Base-by-base conservation (phyloP, 78 protist species). In the Pelomyxa schiedti region DNA sequence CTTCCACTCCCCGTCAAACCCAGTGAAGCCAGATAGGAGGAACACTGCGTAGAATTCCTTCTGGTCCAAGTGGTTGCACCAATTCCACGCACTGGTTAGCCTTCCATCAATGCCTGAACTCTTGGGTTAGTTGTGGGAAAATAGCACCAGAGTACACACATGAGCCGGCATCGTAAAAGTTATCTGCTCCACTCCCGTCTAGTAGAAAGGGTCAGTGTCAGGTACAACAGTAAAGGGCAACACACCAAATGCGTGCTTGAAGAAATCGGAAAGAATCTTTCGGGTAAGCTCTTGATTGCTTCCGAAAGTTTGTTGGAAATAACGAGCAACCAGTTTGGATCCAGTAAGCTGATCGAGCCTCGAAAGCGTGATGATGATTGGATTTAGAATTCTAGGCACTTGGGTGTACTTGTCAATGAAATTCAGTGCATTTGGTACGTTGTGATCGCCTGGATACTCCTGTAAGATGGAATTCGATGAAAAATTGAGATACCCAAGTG, bases 381-480 rank as follows among this genome's bases (percentile, higher is more conserved):
- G 97, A 22, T 42, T 37, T 30, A 93, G 79, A 9, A 93, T 90
- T 8, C 91, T 38, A 29, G 85, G 43, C 1, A 83, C 78, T 73
- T 83, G 95, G 9, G 93, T 85, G 88, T 93, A 92, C 79, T 96
- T 96, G 77, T 94, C 97, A 74, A 96, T 96, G 86, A 96, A 94
- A 26, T 84, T 47, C 69, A 96, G 85, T 5, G 97, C 95, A 52
- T 94, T 94, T 38, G 99, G 99, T 47, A 96, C 99, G 41, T 94
- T 89, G 63, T 83, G 74, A 66, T 96, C 99, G 38, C 99, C 97
- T n/a, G n/a, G n/a, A n/a, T n/a, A n/a, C n/a, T n/a, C n/a, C n/a
- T n/a, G n/a, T n/a, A n/a, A n/a, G n/a, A n/a, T n/a, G n/a, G n/a
- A n/a, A n/a, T n/a, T n/a, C n/a, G n/a, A n/a, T n/a, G n/a, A n/a